These are phyloP conservation scores for Salix koriyanagi DNA, from an alignment of 345 rosid species.

Conservation along the genomic window DNA sequence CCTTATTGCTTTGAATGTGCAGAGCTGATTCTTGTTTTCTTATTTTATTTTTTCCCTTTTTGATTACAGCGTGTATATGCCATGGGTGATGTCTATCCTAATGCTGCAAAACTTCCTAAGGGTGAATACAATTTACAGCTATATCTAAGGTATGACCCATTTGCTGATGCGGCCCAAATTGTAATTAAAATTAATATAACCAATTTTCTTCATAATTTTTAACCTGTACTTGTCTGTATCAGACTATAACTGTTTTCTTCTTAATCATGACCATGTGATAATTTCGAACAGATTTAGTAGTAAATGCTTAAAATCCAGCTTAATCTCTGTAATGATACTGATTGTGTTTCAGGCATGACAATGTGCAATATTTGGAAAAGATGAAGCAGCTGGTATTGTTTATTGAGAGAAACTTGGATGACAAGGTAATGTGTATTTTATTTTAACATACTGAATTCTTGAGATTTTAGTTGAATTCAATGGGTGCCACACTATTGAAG, in stretches of 20 bases:
- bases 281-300: background rate
- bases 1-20: conserved; percentile 5
- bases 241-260: background rate
- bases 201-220: background rate
- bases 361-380: conserved; percentile 76
- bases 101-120: conserved; percentile 73
- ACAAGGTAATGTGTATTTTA: conserved; percentile 51
- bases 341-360: conserved; percentile 78
- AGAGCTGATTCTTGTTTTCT: conserved; percentile 5
- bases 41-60: conserved; percentile 5
- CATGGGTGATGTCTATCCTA: conserved; percentile 85
- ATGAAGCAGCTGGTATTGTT: conserved; percentile 85
- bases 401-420: conserved; percentile 72
- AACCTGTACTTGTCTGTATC: background rate
- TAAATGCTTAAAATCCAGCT: conserved; percentile 13
- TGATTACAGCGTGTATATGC: conserved; percentile 68
- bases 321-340: conserved; percentile 20
- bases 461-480: background rate
- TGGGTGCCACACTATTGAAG: background rate
- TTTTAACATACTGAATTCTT: background rate
- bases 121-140: conserved; percentile 85
- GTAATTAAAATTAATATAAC: background rate
- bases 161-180: background rate
- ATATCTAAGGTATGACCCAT: conserved; percentile 58
- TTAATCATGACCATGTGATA: too few species aligned